Evolutionary conservation across 768 basidiomycete genomes (phyloP), one percentile per base, ranked within the genome.

Genomic region (Trametes coccinea): DNA sequence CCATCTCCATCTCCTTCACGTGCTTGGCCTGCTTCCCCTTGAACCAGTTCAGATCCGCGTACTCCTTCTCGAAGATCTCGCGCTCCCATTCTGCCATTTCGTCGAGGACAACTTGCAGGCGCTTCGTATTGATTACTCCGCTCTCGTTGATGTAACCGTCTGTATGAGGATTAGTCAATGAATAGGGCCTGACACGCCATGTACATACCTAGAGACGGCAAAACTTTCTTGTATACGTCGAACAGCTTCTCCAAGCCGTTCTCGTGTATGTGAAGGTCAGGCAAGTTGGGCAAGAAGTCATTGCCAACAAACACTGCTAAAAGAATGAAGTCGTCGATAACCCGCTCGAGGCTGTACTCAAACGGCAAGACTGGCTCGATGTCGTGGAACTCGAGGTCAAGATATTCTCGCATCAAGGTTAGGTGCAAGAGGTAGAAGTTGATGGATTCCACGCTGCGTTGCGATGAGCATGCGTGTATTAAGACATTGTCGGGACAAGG

Each of bases 311-410:
- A 99, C 30, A 98, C 93, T 27, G 95, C 93, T 67, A 99, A 84
- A 6, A 98, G 80, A 69, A 98, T 91, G 75, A 98, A 98, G 77
- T 99, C 97, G 74, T 99, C 96, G 71, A 99, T 96, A 74, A 99
- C 81, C 39, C 92, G 87, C 73, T 99, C 97, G 64, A 98, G 83
- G 71, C 80, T 90, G 74, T 98, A 98, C 33, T 79, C 77, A 79
- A 98, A 98, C 0, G 87, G 81, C 4, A 95, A 77, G 17, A 78
- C 68, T 1, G 82, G 79, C 60, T 82, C 82, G 53, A 95, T 85
- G 66, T 86, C 82, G 68, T 78, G 84, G 75, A 99, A 99, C 74
- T 99, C 97, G 64, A 97, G 84, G 74, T 99, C 91, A 66, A 99
- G 87, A 72, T 99, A 99, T 75, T 99, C 97, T 69, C 97, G 88